Evolutionary conservation across 805 yeast species (phyloP), one percentile per base, ranked within the genome.

Genomic region (Kuraishia molischiana): DNA sequence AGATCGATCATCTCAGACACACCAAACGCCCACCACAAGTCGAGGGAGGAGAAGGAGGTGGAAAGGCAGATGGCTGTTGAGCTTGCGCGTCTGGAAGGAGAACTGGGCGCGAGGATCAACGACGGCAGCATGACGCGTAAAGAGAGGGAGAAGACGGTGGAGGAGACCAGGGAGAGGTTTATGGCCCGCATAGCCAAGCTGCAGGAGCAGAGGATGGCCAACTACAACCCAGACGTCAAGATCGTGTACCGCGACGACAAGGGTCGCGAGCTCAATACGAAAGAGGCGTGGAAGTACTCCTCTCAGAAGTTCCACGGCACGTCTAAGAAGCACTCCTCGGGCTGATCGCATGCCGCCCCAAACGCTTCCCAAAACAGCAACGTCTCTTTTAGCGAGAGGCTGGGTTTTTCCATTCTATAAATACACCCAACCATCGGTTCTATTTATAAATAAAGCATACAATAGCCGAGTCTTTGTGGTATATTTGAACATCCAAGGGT

Each of bases 221-320:
- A 49, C 31, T 70, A 73, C 45, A 64, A 63, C 26, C 79, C 79
- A 1, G 49, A 62, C 17, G 68, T 77, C n/a, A 57, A 60, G 19
- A 48, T 85, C 3, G 67, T 64, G 19, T 82, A 85, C 54, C 67
- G 64, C 15, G 94, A 85, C 52, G 79, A 74, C 19, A 47, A 57
- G 2, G 95, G 95, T 1, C 62, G 71, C 24, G 62, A 63, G 17
- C 56, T 86, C 20, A 59, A 67, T 22, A 66, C 78, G 3, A 83
- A 80, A 49, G 79, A 79, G 42, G 95, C 95, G 1, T 85, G 72
- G 62, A 85, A 83, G 58, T 72, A 73, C 42, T 58, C 85, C 34
- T 80, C 92, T 3, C 89, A 81, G 44, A 74, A 77, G 44, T 85
- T 84, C 54, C 95, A 85, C 53, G 94, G 92, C 11, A 38, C 26